phyloP scores from a whole-genome alignment of 495 filamentous ascomycete species.

The Penicillium canariense region DNA sequence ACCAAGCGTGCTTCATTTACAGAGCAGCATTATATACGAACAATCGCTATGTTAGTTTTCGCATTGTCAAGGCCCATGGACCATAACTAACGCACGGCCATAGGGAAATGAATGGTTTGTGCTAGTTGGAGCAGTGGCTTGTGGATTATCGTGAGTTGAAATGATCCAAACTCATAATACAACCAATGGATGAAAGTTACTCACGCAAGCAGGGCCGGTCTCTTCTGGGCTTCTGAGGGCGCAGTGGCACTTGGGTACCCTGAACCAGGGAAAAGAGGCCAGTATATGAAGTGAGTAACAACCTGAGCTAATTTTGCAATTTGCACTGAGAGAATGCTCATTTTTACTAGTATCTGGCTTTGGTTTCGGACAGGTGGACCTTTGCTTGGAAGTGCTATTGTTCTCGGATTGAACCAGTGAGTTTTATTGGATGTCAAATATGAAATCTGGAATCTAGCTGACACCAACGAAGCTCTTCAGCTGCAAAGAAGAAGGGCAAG shows the following conservation, averaged over 20 bases:
- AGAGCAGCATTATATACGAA: constrained; percentile 63
- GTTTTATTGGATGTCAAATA: neutral
- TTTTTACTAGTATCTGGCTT: constrained; percentile 50
- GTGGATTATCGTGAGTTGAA: constrained; percentile 52
- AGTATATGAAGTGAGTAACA: constrained; percentile 44
- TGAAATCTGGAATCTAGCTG: constrained; percentile 26
- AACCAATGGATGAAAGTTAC: neutral
- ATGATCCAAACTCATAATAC: neutral
- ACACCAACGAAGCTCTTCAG: constrained; percentile 11
- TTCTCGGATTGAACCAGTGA: constrained; percentile 56
- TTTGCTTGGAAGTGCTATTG: constrained; percentile 60
- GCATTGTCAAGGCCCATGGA: too few relatives aligned
- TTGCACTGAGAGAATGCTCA: neutral
- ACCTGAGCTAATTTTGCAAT: too few relatives aligned
- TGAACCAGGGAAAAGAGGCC: constrained; percentile 56
- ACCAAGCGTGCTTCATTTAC: neutral
- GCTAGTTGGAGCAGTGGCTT: constrained; percentile 60
- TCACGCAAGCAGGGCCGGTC: constrained; percentile 41
- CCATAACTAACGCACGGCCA: neutral
- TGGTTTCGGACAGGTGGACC: constrained; percentile 57
- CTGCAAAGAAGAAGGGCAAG: constrained; percentile 26
- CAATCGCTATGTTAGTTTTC: constrained; percentile 49
- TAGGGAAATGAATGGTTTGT: constrained; percentile 61
- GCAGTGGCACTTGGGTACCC: constrained; percentile 64
- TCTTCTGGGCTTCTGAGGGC: constrained; percentile 65